Conservation (phyloP, 208 protist species). For the Crithidia expoeki region DNA sequence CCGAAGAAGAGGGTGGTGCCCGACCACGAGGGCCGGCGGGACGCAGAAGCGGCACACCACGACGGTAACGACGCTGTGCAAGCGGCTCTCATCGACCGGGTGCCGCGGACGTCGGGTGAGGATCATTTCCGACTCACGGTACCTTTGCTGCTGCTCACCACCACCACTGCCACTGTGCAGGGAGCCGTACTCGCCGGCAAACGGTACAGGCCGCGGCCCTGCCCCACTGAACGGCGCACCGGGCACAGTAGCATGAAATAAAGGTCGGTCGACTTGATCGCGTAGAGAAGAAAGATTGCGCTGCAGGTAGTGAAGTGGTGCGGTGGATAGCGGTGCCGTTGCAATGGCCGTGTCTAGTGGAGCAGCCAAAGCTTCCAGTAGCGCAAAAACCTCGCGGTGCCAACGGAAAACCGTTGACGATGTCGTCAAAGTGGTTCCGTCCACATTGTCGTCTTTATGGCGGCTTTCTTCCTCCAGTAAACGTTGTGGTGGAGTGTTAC, state of each 20-base stretch:
- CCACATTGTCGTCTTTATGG: no score
- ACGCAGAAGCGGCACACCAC: constrained; percentile 28
- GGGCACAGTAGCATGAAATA: neutral
- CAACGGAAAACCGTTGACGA: constrained; percentile 1
- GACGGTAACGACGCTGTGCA: constrained; percentile 29
- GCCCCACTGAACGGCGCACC: neutral
- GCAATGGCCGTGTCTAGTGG: neutral
- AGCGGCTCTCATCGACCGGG: constrained; percentile 14
- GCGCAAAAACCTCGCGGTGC: constrained; percentile 20
- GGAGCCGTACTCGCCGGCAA: neutral
- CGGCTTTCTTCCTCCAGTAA: no score
- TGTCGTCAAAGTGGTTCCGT: no score
- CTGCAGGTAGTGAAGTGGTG: neutral
- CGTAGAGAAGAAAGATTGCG: neutral
- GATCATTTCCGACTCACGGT: neutral
- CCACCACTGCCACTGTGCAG: neutral
- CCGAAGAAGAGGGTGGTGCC: neutral
- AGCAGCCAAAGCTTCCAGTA: constrained; percentile 4
- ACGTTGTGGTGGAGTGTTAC: no score
- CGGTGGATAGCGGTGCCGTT: neutral
- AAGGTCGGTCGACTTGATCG: neutral
- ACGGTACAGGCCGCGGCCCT: neutral
- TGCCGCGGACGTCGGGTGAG: constrained; percentile 20
- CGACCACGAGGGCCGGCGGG: constrained; percentile 5
- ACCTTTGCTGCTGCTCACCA: neutral